Conservation (phyloP, 768 basidiomycete genomes). For the Suillus discolor region DNA sequence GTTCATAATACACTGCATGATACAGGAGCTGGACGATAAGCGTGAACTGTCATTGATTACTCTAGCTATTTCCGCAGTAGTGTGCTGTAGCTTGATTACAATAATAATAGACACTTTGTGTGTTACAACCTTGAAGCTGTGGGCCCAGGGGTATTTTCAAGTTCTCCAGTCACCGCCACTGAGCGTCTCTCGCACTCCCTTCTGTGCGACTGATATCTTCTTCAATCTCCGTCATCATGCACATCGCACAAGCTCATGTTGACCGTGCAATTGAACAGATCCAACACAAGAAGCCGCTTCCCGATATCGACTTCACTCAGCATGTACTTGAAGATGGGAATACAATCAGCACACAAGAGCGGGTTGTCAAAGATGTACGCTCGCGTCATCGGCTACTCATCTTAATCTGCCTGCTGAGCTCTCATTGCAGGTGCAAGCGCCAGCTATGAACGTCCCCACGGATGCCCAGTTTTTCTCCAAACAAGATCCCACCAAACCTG, state of each 20-base stretch:
- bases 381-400: slow-evolving; percentile 7
- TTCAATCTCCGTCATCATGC: slow-evolving; percentile 25
- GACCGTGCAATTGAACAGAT: slow-evolving; percentile 39
- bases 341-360: slow-evolving; percentile 89
- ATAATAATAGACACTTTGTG: slow-evolving; percentile 6
- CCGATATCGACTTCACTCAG: slow-evolving; percentile 86
- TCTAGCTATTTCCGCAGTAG: slow-evolving; percentile 5
- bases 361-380: slow-evolving; percentile 93
- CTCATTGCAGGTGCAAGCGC: slow-evolving; percentile 85
- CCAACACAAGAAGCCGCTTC: slow-evolving; percentile 47
- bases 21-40: not conserved
- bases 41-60: not conserved
- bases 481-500: slow-evolving; percentile 87
- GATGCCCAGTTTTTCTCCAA: slow-evolving; percentile 90
- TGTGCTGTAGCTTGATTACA: not conserved
- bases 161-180: slow-evolving; percentile 11
- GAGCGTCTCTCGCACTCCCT: slow-evolving; percentile 11
- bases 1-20: slow-evolving; percentile 33
- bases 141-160: slow-evolving; percentile 4
- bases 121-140: slow-evolving; percentile 2
- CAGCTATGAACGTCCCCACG: slow-evolving; percentile 90
- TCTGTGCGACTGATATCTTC: slow-evolving; percentile 10
- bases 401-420: slow-evolving; percentile 8
- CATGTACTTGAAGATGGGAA: slow-evolving; percentile 93
- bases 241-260: slow-evolving; percentile 37